Evolutionary conservation across 2,329 filamentous ascomycete genomes (phyloP).

Genomic region (Coleophoma eucalyptorum): DNA sequence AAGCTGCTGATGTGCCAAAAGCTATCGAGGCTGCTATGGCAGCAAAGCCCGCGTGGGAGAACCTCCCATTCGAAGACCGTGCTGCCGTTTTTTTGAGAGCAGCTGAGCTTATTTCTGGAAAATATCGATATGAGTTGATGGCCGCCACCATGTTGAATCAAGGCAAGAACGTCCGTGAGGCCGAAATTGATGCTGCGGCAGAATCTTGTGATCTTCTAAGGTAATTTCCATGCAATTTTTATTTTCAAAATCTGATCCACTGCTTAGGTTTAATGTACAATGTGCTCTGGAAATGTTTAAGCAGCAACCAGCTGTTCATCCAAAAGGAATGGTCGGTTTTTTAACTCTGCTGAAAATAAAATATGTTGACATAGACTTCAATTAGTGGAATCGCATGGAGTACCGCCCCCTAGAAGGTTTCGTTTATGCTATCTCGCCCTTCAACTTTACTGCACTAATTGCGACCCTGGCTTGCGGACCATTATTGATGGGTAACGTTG

Average conservation of each 20-base stretch:
- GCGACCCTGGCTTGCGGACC: slow-evolving; percentile 82
- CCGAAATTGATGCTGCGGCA: slow-evolving; percentile 92
- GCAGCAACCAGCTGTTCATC: slow-evolving; percentile 80
- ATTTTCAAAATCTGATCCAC: neutral
- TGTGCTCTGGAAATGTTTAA: slow-evolving; percentile 89
- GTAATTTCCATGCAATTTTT: neutral
- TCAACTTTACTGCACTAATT: slow-evolving; percentile 96
- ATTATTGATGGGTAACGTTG: slow-evolving; percentile 88
- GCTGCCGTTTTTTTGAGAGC: slow-evolving; percentile 95
- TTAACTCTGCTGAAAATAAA: neutral
- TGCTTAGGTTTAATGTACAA: slow-evolving; percentile 77
- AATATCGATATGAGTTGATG: slow-evolving; percentile 97
- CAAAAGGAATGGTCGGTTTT: slow-evolving; percentile 56
- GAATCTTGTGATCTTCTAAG: slow-evolving; percentile 84
- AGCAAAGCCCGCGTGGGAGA: slow-evolving; percentile 85
- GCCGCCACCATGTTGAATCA: slow-evolving; percentile 94
- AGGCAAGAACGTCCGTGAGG: slow-evolving; percentile 98
- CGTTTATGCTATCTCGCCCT: slow-evolving; percentile 89
- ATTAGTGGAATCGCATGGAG: slow-evolving; percentile 79
- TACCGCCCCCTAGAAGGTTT: slow-evolving; percentile 90
- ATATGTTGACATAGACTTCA: neutral
- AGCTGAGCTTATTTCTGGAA: slow-evolving; percentile 81
- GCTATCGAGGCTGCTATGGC: slow-evolving; percentile 82
- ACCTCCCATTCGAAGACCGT: slow-evolving; percentile 82
- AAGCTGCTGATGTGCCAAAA: slow-evolving; percentile 66